Evolutionary conservation across 352 stramenopile genomes (phyloP).

Genomic region (Phytophthora idaei): DNA sequence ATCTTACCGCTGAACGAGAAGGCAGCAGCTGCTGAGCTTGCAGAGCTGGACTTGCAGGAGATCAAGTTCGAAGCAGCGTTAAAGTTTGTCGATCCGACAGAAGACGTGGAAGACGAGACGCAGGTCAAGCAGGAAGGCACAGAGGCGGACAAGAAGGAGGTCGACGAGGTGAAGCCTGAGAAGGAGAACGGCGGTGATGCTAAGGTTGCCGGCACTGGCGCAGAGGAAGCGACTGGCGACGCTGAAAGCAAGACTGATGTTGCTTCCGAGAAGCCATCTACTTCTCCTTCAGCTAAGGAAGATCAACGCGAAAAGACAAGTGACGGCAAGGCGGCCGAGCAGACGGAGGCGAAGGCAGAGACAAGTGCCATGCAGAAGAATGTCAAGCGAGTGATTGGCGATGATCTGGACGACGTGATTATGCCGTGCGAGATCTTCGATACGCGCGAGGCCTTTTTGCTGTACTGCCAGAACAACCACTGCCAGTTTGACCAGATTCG

Average conservation of each 20-base stretch:
- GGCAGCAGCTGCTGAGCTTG: constrained; percentile 57
- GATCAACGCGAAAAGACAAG: constrained; percentile 25
- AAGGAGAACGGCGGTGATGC: constrained; percentile 35
- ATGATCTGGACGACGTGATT: constrained; percentile 91
- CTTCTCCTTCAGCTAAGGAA: constrained; percentile 27
- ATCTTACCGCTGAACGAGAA: constrained; percentile 72
- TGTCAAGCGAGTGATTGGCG: constrained; percentile 43
- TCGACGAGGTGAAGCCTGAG: constrained; percentile 21
- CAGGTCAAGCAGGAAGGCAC: constrained; percentile 17
- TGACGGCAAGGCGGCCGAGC: constrained; percentile 38
- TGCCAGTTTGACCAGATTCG: constrained; percentile 85
- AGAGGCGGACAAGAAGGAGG: constrained; percentile 13
- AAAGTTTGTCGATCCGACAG: constrained; percentile 54
- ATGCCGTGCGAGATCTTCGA: constrained; percentile 98
- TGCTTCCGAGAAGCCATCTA: constrained; percentile 1
- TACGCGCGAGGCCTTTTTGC: constrained; percentile 89
- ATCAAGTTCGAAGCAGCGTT: constrained; percentile 76
- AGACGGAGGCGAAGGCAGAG: constrained; percentile 13
- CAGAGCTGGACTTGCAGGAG: constrained; percentile 81
- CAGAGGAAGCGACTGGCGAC: background rate
- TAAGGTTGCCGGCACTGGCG: too few species aligned
- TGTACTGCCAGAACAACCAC: constrained; percentile 91
- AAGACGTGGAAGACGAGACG: constrained; percentile 32
- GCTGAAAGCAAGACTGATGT: constrained; percentile 23
- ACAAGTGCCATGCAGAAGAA: constrained; percentile 28